Percentiles rank a stretch among this genome's conserved stretches.
These are phyloP conservation scores for Sclerotinia nivalis DNA, from an alignment of 2,329 filamentous ascomycete species.

Conservation along the genomic window DNA sequence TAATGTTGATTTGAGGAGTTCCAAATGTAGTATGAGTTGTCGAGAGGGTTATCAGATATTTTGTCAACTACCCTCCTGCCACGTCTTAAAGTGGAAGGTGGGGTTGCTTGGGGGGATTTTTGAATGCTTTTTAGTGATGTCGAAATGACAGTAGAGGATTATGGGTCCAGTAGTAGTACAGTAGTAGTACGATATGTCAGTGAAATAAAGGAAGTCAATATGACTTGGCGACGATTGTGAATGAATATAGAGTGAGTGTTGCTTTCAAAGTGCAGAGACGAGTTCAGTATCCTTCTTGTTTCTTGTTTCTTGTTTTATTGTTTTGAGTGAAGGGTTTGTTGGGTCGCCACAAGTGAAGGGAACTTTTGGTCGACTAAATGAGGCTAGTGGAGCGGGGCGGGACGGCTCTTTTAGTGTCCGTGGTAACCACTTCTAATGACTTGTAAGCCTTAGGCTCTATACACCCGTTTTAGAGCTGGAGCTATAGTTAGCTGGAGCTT, in stretches of 20 bases:
- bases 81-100: conserved; percentile 20
- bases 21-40: conserved; percentile 5
- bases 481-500: neutral
- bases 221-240: neutral
- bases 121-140: neutral
- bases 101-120: neutral
- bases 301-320: conserved; percentile 2
- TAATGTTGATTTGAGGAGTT: conserved; percentile 5
- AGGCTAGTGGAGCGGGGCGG: conserved; percentile 8
- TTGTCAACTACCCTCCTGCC: conserved; percentile 14
- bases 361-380: neutral
- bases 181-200: neutral
- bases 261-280: neutral
- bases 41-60: conserved; percentile 2
- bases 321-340: conserved; percentile 7
- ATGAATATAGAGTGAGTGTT: neutral
- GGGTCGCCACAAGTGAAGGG: neutral
- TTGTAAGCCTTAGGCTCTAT: neutral
- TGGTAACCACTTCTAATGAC: neutral
- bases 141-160: neutral
- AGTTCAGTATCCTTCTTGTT: neutral
- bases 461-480: neutral
- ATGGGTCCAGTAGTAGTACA: neutral
- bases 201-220: neutral
- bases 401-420: conserved; percentile 3